Conservation (phyloP, 768 basidiomycete genomes). For the Bullera alba region DNA sequence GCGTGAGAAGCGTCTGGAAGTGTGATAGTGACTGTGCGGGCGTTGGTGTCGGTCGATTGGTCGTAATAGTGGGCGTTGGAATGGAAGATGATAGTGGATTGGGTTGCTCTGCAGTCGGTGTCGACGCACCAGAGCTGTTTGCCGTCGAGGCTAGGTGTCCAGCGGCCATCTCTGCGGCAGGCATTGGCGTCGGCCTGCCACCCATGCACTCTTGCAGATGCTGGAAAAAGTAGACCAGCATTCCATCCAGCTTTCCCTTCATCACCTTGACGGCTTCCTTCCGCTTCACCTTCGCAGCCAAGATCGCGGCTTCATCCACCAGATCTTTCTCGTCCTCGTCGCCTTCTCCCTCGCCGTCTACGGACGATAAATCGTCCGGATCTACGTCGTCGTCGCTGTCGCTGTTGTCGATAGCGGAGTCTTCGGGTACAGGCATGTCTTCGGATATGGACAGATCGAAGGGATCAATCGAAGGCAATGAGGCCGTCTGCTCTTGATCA, state of each 20-base stretch:
- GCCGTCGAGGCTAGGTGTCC: slow-evolving; percentile 17
- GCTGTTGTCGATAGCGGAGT: slow-evolving; percentile 53
- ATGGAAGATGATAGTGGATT: slow-evolving; percentile 17
- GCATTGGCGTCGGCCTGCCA: slow-evolving; percentile 3
- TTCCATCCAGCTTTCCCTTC: slow-evolving; percentile 85
- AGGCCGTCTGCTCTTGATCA: slow-evolving; percentile 11
- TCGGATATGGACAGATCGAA: slow-evolving; percentile 55
- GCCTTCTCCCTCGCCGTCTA: slow-evolving; percentile 28
- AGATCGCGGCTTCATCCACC: slow-evolving; percentile 16
- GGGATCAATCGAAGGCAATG: slow-evolving; percentile 68
- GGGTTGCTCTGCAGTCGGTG: slow-evolving; percentile 25
- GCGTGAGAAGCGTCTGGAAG: slow-evolving; percentile 80
- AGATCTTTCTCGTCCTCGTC: slow-evolving; percentile 22
- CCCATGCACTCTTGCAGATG: slow-evolving; percentile 59
- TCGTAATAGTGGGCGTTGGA: slow-evolving; percentile 12
- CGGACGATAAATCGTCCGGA: slow-evolving; percentile 33
- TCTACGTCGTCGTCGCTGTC: slow-evolving; percentile 56
- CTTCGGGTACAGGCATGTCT: slow-evolving; percentile 25
- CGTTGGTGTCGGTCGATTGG: slow-evolving; percentile 46
- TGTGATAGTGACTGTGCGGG: slow-evolving; percentile 52
- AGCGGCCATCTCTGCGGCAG: slow-evolving; percentile 29
- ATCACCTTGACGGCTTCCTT: slow-evolving; percentile 56
- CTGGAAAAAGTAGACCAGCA: slow-evolving; percentile 74
- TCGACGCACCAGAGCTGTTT: slow-evolving; percentile 22
- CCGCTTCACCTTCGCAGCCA: slow-evolving; percentile 24